Conservation (phyloP, 73 alveolate genomes). For the Tetrahymena elliotti region DNA sequence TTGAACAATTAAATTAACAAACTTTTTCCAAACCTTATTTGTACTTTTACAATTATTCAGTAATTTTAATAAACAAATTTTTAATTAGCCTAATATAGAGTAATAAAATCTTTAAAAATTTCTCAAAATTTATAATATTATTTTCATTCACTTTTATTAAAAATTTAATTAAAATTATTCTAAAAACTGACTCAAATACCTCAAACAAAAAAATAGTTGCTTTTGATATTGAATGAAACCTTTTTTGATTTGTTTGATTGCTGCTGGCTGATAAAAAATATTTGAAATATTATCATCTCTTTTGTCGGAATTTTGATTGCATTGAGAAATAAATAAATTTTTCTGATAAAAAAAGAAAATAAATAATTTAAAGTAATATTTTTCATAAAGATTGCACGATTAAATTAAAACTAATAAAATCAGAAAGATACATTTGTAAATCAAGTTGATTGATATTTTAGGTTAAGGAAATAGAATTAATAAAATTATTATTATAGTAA, state of each 20-base stretch:
- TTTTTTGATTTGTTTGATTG: not conserved
- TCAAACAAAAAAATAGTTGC: not conserved
- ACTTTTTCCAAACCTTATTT: no score
- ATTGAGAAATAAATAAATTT: not conserved
- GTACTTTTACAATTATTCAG: not conserved
- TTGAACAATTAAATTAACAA: not conserved
- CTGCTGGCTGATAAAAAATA: not conserved
- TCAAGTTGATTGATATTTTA: not conserved
- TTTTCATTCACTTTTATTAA: no score
- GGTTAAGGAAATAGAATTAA: not conserved
- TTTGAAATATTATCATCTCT: no score
- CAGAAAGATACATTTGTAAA: not conserved
- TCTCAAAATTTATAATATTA: no score
- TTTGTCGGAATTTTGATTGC: no score
- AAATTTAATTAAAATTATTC: no score
- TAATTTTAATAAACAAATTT: no score
- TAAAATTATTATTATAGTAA: not conserved
- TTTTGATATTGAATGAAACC: not conserved
- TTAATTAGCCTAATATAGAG: no score
- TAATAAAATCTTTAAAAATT: no score
- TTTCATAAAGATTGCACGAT: not conserved
- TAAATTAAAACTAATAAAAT: no score
- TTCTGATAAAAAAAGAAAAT: not conserved
- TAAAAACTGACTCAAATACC: not conserved
- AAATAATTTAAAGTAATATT: not conserved